These are phyloP conservation scores for Zasmidium citrigriseum DNA, from an alignment of 2,329 filamentous ascomycete species.

Conservation along the genomic window DNA sequence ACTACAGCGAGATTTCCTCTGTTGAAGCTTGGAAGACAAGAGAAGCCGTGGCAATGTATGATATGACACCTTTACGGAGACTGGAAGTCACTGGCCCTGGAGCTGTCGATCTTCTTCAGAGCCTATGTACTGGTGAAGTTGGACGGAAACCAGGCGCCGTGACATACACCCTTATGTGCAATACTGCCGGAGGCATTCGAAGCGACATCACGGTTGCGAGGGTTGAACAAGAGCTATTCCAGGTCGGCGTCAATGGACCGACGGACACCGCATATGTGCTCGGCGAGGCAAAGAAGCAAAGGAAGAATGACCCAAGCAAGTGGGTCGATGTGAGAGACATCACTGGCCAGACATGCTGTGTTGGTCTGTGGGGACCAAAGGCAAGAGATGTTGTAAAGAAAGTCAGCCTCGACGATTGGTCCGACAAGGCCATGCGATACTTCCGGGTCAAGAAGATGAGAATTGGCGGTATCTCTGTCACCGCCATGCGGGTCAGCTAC, in stretches of 20 bases:
- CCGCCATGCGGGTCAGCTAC: slow-evolving; percentile 58
- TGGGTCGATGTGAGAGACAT: slow-evolving; percentile 59
- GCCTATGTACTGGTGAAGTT: slow-evolving; percentile 55
- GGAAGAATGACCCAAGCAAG: slow-evolving; percentile 39
- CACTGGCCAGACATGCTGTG: slow-evolving; percentile 60
- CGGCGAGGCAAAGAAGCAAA: slow-evolving; percentile 55
- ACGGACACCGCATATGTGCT: slow-evolving; percentile 57
- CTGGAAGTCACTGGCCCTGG: slow-evolving; percentile 62
- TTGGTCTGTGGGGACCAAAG: slow-evolving; percentile 64
- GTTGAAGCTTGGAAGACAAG: slow-evolving; percentile 67
- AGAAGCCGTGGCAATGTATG: slow-evolving; percentile 63
- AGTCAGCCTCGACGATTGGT: slow-evolving; percentile 50
- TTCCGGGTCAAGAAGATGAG: slow-evolving; percentile 51
- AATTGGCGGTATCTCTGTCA: slow-evolving; percentile 59
- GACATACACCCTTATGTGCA: slow-evolving; percentile 59
- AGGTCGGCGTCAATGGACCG: slow-evolving; percentile 59
- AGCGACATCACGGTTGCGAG: slow-evolving; percentile 61
- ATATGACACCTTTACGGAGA: slow-evolving; percentile 62
- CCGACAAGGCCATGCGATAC: slow-evolving; percentile 50
- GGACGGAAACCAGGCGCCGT: slow-evolving; percentile 51
- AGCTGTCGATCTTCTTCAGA: slow-evolving; percentile 56
- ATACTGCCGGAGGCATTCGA: slow-evolving; percentile 54
- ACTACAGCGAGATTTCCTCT: slow-evolving; percentile 60
- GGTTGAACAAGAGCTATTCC: slow-evolving; percentile 52
- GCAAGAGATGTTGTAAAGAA: slow-evolving; percentile 53